phyloP scores from a whole-genome alignment of 495 filamentous ascomycete genomes.

The Talaromyces liani region DNA sequence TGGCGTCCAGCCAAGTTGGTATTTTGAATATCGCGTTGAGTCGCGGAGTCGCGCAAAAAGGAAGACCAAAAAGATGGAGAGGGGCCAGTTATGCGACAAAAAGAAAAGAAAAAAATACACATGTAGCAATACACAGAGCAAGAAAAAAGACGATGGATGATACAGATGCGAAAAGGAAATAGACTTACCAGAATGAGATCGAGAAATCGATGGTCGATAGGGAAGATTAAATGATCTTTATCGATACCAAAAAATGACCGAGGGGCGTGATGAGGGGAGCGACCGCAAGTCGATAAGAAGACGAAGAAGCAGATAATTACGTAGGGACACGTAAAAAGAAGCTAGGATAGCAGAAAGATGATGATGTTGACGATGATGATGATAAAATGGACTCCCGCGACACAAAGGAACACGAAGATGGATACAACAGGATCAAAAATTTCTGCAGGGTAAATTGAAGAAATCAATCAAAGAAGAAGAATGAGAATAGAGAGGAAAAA shows the following conservation, averaged over 20 bases:
- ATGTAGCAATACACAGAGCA: background rate
- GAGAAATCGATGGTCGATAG: background rate
- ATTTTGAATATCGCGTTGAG: background rate
- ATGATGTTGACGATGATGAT: conserved; percentile 5
- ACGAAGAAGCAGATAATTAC: conserved; percentile 20
- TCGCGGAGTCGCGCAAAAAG: background rate
- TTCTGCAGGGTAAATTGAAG: conserved; percentile 11
- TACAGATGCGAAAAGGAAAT: background rate
- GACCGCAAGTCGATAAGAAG: conserved; percentile 22
- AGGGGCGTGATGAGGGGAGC: conserved; percentile 1
- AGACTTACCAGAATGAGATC: conserved; percentile 7
- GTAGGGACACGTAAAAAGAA: conserved; percentile 24
- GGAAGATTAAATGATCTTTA: background rate
- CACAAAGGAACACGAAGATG: conserved; percentile 26
- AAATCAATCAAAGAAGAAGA: conserved; percentile 21
- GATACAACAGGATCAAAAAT: conserved; percentile 17
- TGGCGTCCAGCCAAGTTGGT: background rate
- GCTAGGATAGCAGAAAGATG: conserved; percentile 15
- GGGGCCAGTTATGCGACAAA: background rate
- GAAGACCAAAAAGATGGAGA: background rate
- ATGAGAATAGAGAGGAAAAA: conserved; percentile 38
- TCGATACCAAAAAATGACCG: conserved; percentile 8
- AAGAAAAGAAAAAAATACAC: background rate
- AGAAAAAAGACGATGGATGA: background rate
- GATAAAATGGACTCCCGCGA: conserved; percentile 23